These are phyloP conservation scores for Hawksworthiomyces lignivorus DNA, from an alignment of 2,329 filamentous ascomycete species.

Conservation along the genomic window DNA sequence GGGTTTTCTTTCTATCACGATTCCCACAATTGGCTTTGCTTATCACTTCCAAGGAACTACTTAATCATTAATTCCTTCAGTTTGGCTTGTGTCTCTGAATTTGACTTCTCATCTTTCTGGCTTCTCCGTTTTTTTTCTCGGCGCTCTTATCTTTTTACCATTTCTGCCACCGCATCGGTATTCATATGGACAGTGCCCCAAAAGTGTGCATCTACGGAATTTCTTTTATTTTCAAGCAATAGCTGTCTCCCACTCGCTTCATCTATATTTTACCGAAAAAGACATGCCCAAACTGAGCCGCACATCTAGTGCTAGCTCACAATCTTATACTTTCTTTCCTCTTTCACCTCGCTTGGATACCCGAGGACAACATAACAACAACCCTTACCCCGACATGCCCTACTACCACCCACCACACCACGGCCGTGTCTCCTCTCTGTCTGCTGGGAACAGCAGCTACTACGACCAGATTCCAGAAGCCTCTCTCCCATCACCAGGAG, in stretches of 20 bases:
- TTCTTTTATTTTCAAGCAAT: no score
- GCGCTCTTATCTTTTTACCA: no score
- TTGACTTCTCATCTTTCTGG: no score
- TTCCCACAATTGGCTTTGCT: background rate
- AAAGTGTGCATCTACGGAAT: no score
- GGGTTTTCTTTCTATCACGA: background rate
- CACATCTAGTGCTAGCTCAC: conserved; percentile 21
- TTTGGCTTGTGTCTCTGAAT: no score
- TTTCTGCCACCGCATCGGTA: no score
- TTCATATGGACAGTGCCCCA: no score
- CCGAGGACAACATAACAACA: no score
- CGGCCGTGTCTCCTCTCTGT: conserved; percentile 13
- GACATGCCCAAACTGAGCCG: conserved; percentile 24
- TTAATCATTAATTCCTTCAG: no score
- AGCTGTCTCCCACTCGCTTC: no score
- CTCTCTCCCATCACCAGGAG: conserved; percentile 17
- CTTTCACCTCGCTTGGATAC: no score
- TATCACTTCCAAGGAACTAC: conserved; percentile 1
- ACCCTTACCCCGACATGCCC: conserved; percentile 21
- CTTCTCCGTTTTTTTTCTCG: no score
- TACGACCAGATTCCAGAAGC: conserved; percentile 22
- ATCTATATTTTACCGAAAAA: background rate
- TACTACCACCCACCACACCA: conserved; percentile 23
- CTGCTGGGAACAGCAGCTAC: conserved; percentile 18
- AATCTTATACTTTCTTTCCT: conserved; percentile 17